Base-by-base conservation (phyloP, 768 basidiomycete species). In the Psilocybe tampanensis region DNA sequence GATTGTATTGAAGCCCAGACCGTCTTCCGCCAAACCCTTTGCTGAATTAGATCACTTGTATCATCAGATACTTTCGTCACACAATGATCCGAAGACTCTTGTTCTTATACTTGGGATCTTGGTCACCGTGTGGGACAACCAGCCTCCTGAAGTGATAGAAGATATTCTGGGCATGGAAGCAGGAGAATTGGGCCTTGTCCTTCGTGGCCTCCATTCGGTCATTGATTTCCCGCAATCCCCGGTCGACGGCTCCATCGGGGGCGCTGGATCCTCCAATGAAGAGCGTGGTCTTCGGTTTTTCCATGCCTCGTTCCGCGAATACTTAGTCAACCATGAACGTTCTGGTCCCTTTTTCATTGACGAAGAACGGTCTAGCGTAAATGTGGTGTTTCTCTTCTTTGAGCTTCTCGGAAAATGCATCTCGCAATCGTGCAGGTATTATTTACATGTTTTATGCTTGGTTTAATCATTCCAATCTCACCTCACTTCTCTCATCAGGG, bases 1-100 rank as follows among this genome's bases (percentile, higher is more conserved):
- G 13, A 56, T 50, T n/a, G 52, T 57, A 23, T 50, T 60, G 17
- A 41, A 44, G 29, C 52, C 42, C 17, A 19, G 2, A n/a, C 32
- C 24, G 22, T 21, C 56, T 15, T 24, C 21, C 12, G 41, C 22
- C 0, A 53, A 18, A 18, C 56, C 61, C 21, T 66, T 60, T 43
- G 52, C 63, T 1, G 55, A 65, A 12, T 24, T 67, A 5, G 66
- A 65, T 45, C 44, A 44, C 22, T 56, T 67, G 2, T 67, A 67
- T 34, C 18, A 22, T 11, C 59, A 60, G 18, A 62, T 66, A n/a
- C 39, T 66, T 13, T 60, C 58, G 13, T 41, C n/a, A 6, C 21
- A 47, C 34, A 22, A n/a, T 21, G 33, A 52, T 44, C 49, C 50
- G 11, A 13, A 41, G 11, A 23, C 29, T 3, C 43, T 57, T 21